Evolutionary conservation across 305 asterid species (phyloP).

Genomic region (Andrographis paniculata): DNA sequence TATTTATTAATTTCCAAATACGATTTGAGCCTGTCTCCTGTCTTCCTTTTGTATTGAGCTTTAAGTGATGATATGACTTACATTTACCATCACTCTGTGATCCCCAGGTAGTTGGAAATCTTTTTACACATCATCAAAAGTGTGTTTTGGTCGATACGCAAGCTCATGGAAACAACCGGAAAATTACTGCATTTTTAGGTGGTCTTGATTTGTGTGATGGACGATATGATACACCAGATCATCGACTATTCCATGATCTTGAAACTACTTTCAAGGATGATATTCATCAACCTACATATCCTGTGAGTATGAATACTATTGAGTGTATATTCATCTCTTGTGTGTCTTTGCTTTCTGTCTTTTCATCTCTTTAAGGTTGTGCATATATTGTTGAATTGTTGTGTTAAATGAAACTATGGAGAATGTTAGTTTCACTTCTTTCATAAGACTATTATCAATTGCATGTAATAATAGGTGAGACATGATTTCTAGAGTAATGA

Average conservation of each 20-base stretch:
- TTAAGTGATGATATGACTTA: no score
- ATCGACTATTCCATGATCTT: slow-evolving; percentile 61
- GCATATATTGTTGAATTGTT: no score
- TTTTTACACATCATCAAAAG: slow-evolving; percentile 95
- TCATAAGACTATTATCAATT: no score
- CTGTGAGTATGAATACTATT: slow-evolving; percentile 74
- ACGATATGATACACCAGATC: slow-evolving; percentile 93
- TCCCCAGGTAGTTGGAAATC: slow-evolving; percentile 67
- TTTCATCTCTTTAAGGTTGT: neutral
- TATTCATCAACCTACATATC: slow-evolving; percentile 78
- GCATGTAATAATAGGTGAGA: no score
- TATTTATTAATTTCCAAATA: slow-evolving; percentile 1
- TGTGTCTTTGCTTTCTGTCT: neutral
- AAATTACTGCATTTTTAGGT: slow-evolving; percentile 80
- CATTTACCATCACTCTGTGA: slow-evolving; percentile 15
- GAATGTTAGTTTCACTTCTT: no score
- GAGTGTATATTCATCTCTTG: slow-evolving; percentile 11
- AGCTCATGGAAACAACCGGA: slow-evolving; percentile 73
- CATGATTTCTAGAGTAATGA: no score
- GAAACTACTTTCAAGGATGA: slow-evolving; percentile 68
- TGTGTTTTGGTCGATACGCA: slow-evolving; percentile 87
- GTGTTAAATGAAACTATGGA: no score
- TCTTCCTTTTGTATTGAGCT: neutral
- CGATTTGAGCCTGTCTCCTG: slow-evolving; percentile 15
- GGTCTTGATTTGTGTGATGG: slow-evolving; percentile 98